phyloP scores from a whole-genome alignment of 1,284 basidiomycete genomes.

The Papiliotrema nemorosa region DNA sequence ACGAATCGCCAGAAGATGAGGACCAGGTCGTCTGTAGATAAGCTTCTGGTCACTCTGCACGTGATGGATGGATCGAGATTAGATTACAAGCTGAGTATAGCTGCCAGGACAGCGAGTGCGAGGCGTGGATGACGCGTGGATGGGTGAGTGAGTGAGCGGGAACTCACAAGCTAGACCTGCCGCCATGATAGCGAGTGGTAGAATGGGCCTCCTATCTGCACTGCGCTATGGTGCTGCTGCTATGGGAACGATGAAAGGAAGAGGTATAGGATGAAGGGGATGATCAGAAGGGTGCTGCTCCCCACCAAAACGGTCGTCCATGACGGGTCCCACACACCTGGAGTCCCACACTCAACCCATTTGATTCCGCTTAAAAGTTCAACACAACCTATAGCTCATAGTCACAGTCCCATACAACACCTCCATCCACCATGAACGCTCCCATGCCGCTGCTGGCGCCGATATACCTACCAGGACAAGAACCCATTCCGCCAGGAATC shows the following conservation, averaged over 20 bases:
- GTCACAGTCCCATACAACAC: background rate
- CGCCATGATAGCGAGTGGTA: slow-evolving; percentile 20
- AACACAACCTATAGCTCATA: background rate
- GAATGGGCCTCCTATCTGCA: background rate
- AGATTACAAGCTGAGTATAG: too few species aligned
- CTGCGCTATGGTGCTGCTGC: too few species aligned
- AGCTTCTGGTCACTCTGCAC: background rate
- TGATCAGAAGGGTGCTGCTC: too few species aligned
- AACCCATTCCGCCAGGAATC: slow-evolving; percentile 68
- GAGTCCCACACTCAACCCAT: too few species aligned
- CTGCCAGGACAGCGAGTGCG: too few species aligned
- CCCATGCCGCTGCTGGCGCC: slow-evolving; percentile 40
- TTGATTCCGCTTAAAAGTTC: too few species aligned
- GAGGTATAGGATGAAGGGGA: too few species aligned
- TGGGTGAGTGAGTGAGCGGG: too few species aligned
- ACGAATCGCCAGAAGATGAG: slow-evolving; percentile 63
- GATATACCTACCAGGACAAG: slow-evolving; percentile 50
- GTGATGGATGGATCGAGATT: too few species aligned
- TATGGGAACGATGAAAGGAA: too few species aligned
- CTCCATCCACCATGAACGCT: slow-evolving; percentile 5
- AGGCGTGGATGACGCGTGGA: too few species aligned
- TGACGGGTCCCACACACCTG: background rate
- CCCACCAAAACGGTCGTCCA: too few species aligned
- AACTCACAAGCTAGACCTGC: slow-evolving; percentile 36
- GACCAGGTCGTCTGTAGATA: slow-evolving; percentile 37